Evolutionary conservation across 768 basidiomycete genomes (phyloP).

Genomic region (Cyclocybe aegerita): DNA sequence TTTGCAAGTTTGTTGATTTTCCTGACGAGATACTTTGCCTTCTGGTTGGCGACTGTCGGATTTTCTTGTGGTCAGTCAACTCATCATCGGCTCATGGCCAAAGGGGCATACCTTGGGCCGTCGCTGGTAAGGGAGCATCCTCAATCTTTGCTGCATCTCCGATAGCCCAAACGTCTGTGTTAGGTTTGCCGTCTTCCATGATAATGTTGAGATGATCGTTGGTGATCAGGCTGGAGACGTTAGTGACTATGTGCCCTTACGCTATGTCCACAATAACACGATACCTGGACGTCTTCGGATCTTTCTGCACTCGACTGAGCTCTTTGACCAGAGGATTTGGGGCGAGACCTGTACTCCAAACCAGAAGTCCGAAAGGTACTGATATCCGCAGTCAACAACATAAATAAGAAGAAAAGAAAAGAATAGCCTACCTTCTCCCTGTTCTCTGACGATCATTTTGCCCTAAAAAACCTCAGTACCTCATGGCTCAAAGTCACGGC

Average conservation of each 20-base stretch:
- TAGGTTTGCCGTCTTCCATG: constrained; percentile 46
- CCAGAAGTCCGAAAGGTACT: constrained; percentile 82
- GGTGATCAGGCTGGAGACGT: constrained; percentile 33
- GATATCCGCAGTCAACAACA: neutral
- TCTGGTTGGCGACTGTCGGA: constrained; percentile 68
- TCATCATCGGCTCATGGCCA: neutral
- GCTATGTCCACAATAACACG: neutral
- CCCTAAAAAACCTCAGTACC: constrained; percentile 35
- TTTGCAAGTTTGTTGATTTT: constrained; percentile 65
- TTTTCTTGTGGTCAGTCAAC: constrained; percentile 10
- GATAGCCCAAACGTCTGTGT: constrained; percentile 77
- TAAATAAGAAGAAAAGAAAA: constrained; percentile 4
- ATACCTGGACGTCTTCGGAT: constrained; percentile 56
- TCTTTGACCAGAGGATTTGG: constrained; percentile 76
- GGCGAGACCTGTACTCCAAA: constrained; percentile 86
- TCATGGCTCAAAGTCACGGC: neutral
- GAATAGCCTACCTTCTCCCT: constrained; percentile 55
- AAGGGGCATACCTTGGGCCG: constrained; percentile 66
- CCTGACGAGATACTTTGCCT: constrained; percentile 66
- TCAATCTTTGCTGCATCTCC: constrained; percentile 74
- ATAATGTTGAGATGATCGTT: constrained; percentile 64
- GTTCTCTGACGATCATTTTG: constrained; percentile 67
- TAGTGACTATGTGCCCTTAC: neutral
- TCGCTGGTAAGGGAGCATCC: constrained; percentile 67
- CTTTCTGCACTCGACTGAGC: constrained; percentile 59